Base-by-base conservation (phyloP, 805 yeast genomes). In the Blastobotrys terrestris region DNA sequence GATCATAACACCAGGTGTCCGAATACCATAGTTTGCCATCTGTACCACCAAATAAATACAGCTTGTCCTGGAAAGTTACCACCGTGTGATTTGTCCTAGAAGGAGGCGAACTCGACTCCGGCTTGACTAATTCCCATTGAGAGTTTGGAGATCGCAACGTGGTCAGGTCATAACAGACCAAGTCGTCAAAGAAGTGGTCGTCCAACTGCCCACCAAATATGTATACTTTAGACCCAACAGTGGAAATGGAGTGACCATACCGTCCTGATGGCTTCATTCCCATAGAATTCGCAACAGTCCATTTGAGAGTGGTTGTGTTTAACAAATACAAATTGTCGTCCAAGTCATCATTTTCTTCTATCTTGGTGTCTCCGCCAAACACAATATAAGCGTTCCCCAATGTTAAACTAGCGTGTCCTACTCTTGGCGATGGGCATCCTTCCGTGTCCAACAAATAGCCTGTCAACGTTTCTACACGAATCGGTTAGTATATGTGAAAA, bases 121-220 rank as follows among this genome's bases (percentile, higher is more conserved):
- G 83, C 45, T 75, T 76, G 18, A 89, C 75, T 61, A 78, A 74
- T 60, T 84, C 86, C 99, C 99, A 92, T 53, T 79, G 79, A 1
- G 96, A 89, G 57, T 80, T 80, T 15, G 95, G 86, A 58, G 85
- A 81, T 62, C 95, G 80, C 71, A 92, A 87, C 15, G 89, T 80
- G 35, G 94, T 85, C 58, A 92, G 75, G 67, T 94, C 97, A 69
- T 89, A 94, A 55, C 81, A 81, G 73, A 85, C 84, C 63, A 92
- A 70, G 67, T 94, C 98, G 67, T 85, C 84, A 69, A 87, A 91
- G 60, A 78, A 79, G 15, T 81, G 81, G 59, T 85, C 87, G 67
- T 90, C 94, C 58, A 91, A 78, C 68, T 92, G 97, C 53, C 99
- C 99, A 53, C 99, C 99, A 71, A 89, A 94, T 3, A 94, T 75